Base-by-base conservation (phyloP, 441 rosid genomes). In the Melianthus villosus region DNA sequence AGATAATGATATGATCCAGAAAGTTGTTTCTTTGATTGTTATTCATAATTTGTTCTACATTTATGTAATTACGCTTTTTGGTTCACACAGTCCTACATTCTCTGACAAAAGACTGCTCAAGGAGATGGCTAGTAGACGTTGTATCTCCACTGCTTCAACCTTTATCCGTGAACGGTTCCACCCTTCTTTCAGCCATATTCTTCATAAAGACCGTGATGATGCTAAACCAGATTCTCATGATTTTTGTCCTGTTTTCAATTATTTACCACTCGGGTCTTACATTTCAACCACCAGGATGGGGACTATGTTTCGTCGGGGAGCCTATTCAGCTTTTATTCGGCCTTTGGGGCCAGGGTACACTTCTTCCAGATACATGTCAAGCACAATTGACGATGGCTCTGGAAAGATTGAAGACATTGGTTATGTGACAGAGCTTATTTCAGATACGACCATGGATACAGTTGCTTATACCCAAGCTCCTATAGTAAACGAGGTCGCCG, bases 401-500 rank as follows among this genome's bases (percentile, higher is more conserved):
- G 52, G 37, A 32, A 56, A 63, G 50, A 53, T 63, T 22, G 75
- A 61, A 32, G 71, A 53, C 29, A 40, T 62, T n/a, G 57, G 56
- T 23, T 63, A 44, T 9, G 59, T 47, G 16, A 32, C 56, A 6
- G 70, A 63, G 11, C 57, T 44, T 48, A 50, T 62, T 20, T 20
- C 63, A 0, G 71, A 60, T 44, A 37, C 12, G 39, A 38, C 49
- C 19, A 33, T 39, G 2, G 53, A n/a, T 10, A 46, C 29, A 16
- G 45, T 37, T 4, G 40, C 59, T 40, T 46, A n/a, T n/a, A n/a
- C 59, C 17, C 59, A 33, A 51, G 56, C 38, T 50, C 53, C 69
- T 45, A 64, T 30, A 9, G 4, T 59, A 4, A 65, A 52, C 22
- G 72, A 65, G 33, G 75, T 69, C 54, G 72, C 75, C 22, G 44